phyloP scores from a whole-genome alignment of 2,329 filamentous ascomycete species.

The Shiraia bambusicola region DNA sequence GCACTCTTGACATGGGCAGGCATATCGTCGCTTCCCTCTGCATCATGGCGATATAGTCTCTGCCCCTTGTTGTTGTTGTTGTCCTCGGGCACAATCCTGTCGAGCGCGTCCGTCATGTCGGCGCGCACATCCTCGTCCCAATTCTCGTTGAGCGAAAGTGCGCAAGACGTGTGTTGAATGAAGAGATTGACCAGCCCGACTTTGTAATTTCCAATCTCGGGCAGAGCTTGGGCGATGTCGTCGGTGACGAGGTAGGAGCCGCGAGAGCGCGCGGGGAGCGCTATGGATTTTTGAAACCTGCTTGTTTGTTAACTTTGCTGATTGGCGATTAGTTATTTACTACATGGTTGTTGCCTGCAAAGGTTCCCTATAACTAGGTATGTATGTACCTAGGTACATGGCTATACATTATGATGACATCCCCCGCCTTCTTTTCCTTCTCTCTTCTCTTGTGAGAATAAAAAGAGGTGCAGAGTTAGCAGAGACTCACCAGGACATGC shows the following conservation, averaged over 20 bases:
- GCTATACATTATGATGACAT: too few relatives aligned
- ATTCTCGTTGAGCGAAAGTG: conserved; percentile 91
- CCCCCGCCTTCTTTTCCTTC: too few relatives aligned
- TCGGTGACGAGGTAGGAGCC: conserved; percentile 91
- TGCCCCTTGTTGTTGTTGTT: conserved; percentile 54
- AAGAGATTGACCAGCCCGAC: conserved; percentile 76
- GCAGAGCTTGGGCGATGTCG: conserved; percentile 67
- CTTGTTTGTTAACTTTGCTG: background rate
- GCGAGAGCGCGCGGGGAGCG: conserved; percentile 72
- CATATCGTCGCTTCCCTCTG: conserved; percentile 91
- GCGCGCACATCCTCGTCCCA: conserved; percentile 79
- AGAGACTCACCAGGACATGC: conserved; percentile 34
- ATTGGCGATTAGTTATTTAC: too few relatives aligned
- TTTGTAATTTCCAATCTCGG: conserved; percentile 81
- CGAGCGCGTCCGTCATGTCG: conserved; percentile 92
- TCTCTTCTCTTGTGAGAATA: too few relatives aligned
- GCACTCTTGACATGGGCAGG: conserved; percentile 93
- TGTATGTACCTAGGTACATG: too few relatives aligned
- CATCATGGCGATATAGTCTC: conserved; percentile 77
- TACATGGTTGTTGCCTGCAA: too few relatives aligned
- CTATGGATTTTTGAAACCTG: conserved; percentile 75
- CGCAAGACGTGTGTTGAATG: conserved; percentile 92
- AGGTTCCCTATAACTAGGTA: too few relatives aligned
- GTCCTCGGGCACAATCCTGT: conserved; percentile 85
- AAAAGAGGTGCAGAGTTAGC: background rate